Evolutionary conservation across 371 early-diverging fungal species (phyloP), one percentile per base, ranked within the genome.

Genomic region (Mortierella sp.): DNA sequence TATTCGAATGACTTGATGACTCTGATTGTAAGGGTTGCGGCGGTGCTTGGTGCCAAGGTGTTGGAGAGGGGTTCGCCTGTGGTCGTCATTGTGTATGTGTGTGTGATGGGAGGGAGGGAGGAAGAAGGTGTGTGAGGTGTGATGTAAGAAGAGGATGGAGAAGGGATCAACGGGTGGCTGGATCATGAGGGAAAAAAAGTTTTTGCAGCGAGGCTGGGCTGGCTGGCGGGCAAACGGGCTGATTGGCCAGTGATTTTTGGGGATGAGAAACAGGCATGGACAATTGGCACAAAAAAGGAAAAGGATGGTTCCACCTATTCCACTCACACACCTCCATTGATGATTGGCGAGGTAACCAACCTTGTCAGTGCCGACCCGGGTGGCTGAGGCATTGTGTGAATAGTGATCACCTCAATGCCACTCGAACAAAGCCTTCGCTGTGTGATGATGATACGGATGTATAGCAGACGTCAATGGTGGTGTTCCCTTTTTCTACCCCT

Each of bases 1-100:
- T 95, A 97, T 82, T 97, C 97, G 83, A 98, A 97, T 51, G 93
- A 95, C 85, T 96, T 96, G 85, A 98, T 97, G 71, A 96, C 89
- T 5, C 98, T 92, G 72, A 98, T 89, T 14, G 98, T 98, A n/a
- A 97, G 74, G 0, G 92, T 93, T 34, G 94, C 91, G 54, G 91
- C 89, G 24, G 91, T 91, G 53, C 86, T 75, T 34, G 93, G 92
- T 19, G 90, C 89, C 6, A 90, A 80, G 37, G 90, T 91, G 79
- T 91, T 92, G 21, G 93, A 91, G 11, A 93, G 87, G 37, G 86
- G 82, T 1, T 87, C 84, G 44, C 34, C 75, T 43, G 81, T 71
- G 9, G 76, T 53, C 9, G 69, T 37, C 71, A 79, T 73, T 37
- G 50, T 54, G 69, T 21, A 0, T 26, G 51, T 59, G 53, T 21